Percentiles rank a stretch among this genome's conserved stretches.
These are phyloP conservation scores for Plasmodium blacklocki DNA, from an alignment of 169 alveolate species.

Conservation along the genomic window DNA sequence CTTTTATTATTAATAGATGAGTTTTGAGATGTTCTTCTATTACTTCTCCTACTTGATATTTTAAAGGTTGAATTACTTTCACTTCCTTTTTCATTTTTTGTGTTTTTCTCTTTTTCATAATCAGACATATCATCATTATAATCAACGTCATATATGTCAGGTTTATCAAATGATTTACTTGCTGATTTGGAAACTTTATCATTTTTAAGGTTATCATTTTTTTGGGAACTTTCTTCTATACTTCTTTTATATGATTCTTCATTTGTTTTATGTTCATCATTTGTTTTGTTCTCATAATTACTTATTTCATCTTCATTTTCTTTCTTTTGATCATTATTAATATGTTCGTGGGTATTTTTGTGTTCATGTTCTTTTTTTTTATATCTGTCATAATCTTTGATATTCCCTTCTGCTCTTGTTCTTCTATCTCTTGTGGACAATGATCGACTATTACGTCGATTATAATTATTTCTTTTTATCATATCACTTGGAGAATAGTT, in stretches of 20 bases:
- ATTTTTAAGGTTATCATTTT: too few species aligned
- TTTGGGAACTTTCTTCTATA: background rate
- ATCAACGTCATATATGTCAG: too few species aligned
- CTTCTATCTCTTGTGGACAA: conserved; percentile 11
- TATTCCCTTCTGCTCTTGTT: background rate
- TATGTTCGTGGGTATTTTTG: conserved; percentile 2
- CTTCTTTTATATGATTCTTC: conserved; percentile 13
- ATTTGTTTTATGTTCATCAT: conserved; percentile 8
- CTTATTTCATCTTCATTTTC: conserved; percentile 16
- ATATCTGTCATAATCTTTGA: conserved; percentile 3
- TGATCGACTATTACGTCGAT: conserved; percentile 1
- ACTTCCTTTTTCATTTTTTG: background rate
- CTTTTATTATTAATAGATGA: conserved; percentile 1
- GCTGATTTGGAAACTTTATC: too few species aligned
- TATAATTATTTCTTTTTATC: conserved; percentile 18
- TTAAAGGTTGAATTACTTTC: background rate
- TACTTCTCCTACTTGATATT: background rate
- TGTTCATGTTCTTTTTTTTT: conserved; percentile 8
- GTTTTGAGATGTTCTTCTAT: background rate
- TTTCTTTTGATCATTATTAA: background rate
- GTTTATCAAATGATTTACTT: too few species aligned
- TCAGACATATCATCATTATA: background rate
- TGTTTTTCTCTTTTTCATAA: background rate
- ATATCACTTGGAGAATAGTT: conserved; percentile 20
- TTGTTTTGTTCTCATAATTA: conserved; percentile 2